These are phyloP conservation scores for Xylariaceae sp. DNA, from an alignment of 2,329 filamentous ascomycete genomes.

Conservation along the genomic window DNA sequence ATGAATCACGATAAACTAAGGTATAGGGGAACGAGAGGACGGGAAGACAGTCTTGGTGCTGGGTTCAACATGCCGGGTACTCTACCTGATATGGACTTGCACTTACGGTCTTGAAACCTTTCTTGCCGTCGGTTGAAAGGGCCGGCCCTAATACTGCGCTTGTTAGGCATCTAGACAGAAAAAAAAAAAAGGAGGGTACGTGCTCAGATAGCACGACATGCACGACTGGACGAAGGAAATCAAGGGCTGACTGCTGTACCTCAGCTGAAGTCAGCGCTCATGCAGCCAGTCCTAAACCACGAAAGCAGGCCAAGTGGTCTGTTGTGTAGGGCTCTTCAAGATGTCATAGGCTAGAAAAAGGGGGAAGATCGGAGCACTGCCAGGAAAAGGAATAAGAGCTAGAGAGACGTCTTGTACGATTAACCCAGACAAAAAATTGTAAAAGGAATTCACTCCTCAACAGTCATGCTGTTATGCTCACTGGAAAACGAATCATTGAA, in stretches of 20 bases:
- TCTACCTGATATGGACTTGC: conserved; percentile 36
- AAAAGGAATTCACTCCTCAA: conserved; percentile 1
- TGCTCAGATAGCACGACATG: background rate
- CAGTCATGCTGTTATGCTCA: background rate
- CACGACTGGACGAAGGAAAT: background rate
- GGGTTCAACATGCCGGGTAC: conserved; percentile 44
- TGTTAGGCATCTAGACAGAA: background rate
- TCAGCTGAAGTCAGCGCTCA: background rate
- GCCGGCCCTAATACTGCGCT: conserved; percentile 1
- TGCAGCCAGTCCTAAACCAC: background rate
- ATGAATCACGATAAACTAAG: conserved; percentile 32
- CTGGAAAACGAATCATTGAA: background rate
- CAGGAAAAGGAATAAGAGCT: background rate
- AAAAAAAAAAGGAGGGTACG: background rate
- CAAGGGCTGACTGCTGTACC: background rate
- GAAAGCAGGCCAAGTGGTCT: background rate
- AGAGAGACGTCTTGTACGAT: conserved; percentile 1
- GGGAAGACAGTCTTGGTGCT: conserved; percentile 31
- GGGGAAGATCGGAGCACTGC: background rate
- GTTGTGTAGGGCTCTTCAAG: background rate
- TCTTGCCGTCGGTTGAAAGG: conserved; percentile 1
- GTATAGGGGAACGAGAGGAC: conserved; percentile 38
- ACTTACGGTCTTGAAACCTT: conserved; percentile 25
- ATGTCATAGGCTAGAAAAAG: background rate
- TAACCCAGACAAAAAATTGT: background rate